Percentiles rank a stretch among this genome's conserved stretches.
Evolutionary conservation across 23 red algal genomes (phyloP).

Genomic region (Gracilaria domingensis): DNA sequence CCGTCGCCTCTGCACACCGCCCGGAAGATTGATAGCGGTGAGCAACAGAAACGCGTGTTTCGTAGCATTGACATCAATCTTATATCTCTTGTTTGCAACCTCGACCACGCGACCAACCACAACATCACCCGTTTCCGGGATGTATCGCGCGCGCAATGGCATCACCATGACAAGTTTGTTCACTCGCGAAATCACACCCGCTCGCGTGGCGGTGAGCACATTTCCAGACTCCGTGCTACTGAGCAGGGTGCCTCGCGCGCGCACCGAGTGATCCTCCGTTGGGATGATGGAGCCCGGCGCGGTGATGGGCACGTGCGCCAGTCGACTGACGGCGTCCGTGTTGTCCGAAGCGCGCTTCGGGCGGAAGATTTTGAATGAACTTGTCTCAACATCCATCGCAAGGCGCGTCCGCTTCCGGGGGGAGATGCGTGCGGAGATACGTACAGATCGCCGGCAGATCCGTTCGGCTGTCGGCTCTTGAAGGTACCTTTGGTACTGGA

Average conservation of each 20-base stretch:
- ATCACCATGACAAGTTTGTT: conserved; percentile 96
- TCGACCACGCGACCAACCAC: conserved; percentile 92
- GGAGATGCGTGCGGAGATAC: too few relatives aligned
- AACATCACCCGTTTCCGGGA: conserved; percentile 96
- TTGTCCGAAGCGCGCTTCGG: conserved; percentile 31
- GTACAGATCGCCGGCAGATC: too few relatives aligned
- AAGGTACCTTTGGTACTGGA: too few relatives aligned
- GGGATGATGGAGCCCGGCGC: conserved; percentile 57
- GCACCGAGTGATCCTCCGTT: conserved; percentile 58
- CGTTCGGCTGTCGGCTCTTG: too few relatives aligned
- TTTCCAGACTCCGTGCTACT: conserved; percentile 33
- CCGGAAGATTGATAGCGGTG: conserved; percentile 89
- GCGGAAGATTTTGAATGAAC: conserved; percentile 25
- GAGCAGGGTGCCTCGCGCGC: conserved; percentile 59
- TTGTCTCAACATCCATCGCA: too few relatives aligned
- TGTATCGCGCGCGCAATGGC: conserved; percentile 85
- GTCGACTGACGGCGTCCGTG: conserved; percentile 13
- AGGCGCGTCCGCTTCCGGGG: too few relatives aligned
- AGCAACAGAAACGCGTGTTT: conserved; percentile 86
- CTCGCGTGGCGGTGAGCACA: conserved; percentile 81
- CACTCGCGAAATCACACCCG: conserved; percentile 88
- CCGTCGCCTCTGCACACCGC: conserved; percentile 89
- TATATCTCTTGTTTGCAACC: conserved; percentile 78
- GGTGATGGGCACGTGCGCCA: conserved; percentile 71
- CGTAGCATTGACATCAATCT: conserved; percentile 82